A percentile compares a stretch with the other conserved stretches of the same genome.
Conservation (phyloP, 768 basidiomycete species). For the Tulasnella sp. region DNA sequence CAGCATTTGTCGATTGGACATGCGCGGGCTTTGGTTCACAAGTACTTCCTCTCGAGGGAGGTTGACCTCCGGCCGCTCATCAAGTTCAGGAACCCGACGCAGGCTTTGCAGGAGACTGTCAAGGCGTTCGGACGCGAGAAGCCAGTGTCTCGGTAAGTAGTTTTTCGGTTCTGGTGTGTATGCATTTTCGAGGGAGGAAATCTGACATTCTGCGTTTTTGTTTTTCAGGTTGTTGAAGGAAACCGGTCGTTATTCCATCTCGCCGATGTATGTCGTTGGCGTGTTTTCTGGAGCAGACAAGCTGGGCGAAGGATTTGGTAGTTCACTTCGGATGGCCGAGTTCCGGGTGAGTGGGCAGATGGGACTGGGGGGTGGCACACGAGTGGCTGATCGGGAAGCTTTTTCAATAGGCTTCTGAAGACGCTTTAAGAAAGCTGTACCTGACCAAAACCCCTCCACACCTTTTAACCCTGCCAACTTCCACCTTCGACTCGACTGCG, state of each 20-base stretch:
- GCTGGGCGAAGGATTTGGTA: conserved; percentile 91
- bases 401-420: conserved; percentile 64
- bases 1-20: conserved; percentile 75
- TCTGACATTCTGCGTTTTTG: not conserved
- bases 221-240: conserved; percentile 70
- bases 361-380: not conserved
- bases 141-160: conserved; percentile 59
- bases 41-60: conserved; percentile 78
- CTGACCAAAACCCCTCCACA: conserved; percentile 69
- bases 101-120: conserved; percentile 64
- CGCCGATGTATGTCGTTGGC: conserved; percentile 93
- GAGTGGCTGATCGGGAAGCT: not conserved
- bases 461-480: conserved; percentile 59
- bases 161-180: not conserved
- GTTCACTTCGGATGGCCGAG: conserved; percentile 90
- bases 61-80: conserved; percentile 72
- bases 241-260: conserved; percentile 82
- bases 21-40: conserved; percentile 83
- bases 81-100: conserved; percentile 77
- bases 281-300: conserved; percentile 77
- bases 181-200: not conserved
- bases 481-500: conserved; percentile 48
- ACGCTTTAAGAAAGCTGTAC: conserved; percentile 73
- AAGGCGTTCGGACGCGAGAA: conserved; percentile 57
- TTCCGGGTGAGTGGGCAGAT: conserved; percentile 51